Evolutionary conservation across 345 rosid species (phyloP), one percentile per base, ranked within the genome.

Genomic region (Pugionium cornutum): DNA sequence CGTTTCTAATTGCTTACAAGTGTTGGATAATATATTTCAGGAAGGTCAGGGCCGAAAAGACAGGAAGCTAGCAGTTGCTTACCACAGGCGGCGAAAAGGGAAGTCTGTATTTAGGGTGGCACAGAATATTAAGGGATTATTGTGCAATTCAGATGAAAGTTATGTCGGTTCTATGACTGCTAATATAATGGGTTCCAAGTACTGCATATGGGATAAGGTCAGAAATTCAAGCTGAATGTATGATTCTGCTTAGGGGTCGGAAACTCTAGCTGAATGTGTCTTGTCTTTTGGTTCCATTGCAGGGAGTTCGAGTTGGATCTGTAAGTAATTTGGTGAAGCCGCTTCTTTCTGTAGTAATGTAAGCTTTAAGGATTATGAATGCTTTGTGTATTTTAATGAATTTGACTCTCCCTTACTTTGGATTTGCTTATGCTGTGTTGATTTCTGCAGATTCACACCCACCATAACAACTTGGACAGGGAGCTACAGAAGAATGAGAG

Each of bases 11-110:
- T 33, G 30, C 53, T 66, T 33, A 44, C 58, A 54, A 33, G 26
- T 48, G 32, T 61, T 63, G 64, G 39, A 62, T 50, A 62, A 61
- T 45, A 67, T 47, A 27, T 72, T 68, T 52, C 80, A 92, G 98
- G 97, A 89, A 83, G 98, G 98, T n/a, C 79, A 81, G 29, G 97
- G 98, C 53, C 56, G 97, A 64, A 86, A 84, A 76, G 83, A 87
- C 70, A 77, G 98, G 58, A 89, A 89, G 73, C 83, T 92, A 57
- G 97, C 97, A 1, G 78, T 92, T 10, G 97, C 97, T 64, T 76
- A 81, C 73, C 87, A 87, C 47, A 87, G 78, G 70, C 66, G 89
- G 54, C 75, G 68, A 30, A 79, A 83, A 4, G 96, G 98, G 50
- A 89, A 75, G 76, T 86, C 98, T 50, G 70, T 79, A 63, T 87